A percentile compares a stretch with the other conserved stretches of the same genome.
Evolutionary conservation across 345 rosid species (phyloP).

Genomic region (Ailanthus altissimus): DNA sequence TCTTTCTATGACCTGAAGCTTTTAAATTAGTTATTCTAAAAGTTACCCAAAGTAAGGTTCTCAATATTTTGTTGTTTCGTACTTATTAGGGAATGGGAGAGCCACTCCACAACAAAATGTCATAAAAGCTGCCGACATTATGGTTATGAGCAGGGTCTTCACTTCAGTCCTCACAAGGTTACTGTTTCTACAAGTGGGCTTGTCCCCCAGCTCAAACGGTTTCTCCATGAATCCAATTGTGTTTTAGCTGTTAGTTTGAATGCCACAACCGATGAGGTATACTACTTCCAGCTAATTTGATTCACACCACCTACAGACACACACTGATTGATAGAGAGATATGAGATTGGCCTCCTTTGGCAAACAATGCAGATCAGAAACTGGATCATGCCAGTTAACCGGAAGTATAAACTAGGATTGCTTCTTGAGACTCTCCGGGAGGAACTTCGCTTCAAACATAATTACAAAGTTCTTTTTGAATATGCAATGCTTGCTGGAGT

Average conservation of each 20-base stretch:
- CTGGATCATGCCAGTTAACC: slow-evolving; percentile 94
- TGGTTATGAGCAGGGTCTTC: slow-evolving; percentile 92
- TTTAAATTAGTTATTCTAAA: background rate
- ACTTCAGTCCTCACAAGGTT: slow-evolving; percentile 93
- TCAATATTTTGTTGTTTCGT: background rate
- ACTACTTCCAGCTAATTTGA: slow-evolving; percentile 19
- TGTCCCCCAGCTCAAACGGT: slow-evolving; percentile 85
- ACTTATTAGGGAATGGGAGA: slow-evolving; percentile 92
- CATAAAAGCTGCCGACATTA: slow-evolving; percentile 75
- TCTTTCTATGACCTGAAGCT: background rate
- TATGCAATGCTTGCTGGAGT: slow-evolving; percentile 92
- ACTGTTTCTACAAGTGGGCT: slow-evolving; percentile 94
- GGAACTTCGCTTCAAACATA: slow-evolving; percentile 59
- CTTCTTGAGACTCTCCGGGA: slow-evolving; percentile 82
- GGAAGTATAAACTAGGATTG: slow-evolving; percentile 70
- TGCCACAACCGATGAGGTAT: slow-evolving; percentile 97
- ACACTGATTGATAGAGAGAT: background rate
- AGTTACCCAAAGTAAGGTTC: background rate
- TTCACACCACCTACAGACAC: background rate
- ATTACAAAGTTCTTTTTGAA: slow-evolving; percentile 84
- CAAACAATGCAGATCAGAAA: slow-evolving; percentile 68
- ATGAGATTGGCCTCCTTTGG: slow-evolving; percentile 9
- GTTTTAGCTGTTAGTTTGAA: slow-evolving; percentile 93
- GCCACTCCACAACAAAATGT: slow-evolving; percentile 87
- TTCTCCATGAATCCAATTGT: slow-evolving; percentile 75